Base-by-base conservation (phyloP, 2,329 filamentous ascomycete species). In the Monilinia fructigena region DNA sequence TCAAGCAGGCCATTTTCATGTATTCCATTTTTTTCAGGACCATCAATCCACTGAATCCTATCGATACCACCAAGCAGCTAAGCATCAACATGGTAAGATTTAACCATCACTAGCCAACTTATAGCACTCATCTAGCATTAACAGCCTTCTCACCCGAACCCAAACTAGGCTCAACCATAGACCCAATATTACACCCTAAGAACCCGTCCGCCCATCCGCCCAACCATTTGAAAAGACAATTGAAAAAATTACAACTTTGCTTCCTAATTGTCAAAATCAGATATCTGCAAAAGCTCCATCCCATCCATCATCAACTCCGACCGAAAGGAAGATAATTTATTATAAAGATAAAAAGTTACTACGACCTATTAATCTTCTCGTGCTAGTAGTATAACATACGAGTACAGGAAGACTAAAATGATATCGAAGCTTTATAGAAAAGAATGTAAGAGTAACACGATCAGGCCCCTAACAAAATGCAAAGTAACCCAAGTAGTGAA, bases 231-330 rank as follows among this genome's bases (percentile, higher is more conserved):
- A 20, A 48, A 47, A 35, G 14, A 28, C 20, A 35, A 35, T 20
- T 23, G 31, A 8, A 23, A 8, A 38, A 26, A 23, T 38, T 26
- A 14, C 20, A 48, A 14, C 20, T 23, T 50, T 14, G 28, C 58
- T 26, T 38, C 28, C 20, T 31, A 35, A 18, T 16, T 8, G 20
- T 38, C 20, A 40, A 60, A 38, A 5, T 20, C 45, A 48, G 38
- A 4, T 20, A 38, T 4, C 20, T 18, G 4, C 23, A 5, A 16
- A 35, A 48, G 28, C 20, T 26, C 56, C 28, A n/a, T 48, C 23
- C 16, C 14, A 35, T 20, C 45, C 58, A 38, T 23, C 52, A 18
- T 14, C 45, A 38, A 60, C 58, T 60, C 45, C 58, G 45, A n/a
- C 47, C 28, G 26, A 26, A 50, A 8, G 20, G 20, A 23, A 20